Base-by-base conservation (phyloP, 2,329 filamentous ascomycete species). In the Arachnomyces sp. region DNA sequence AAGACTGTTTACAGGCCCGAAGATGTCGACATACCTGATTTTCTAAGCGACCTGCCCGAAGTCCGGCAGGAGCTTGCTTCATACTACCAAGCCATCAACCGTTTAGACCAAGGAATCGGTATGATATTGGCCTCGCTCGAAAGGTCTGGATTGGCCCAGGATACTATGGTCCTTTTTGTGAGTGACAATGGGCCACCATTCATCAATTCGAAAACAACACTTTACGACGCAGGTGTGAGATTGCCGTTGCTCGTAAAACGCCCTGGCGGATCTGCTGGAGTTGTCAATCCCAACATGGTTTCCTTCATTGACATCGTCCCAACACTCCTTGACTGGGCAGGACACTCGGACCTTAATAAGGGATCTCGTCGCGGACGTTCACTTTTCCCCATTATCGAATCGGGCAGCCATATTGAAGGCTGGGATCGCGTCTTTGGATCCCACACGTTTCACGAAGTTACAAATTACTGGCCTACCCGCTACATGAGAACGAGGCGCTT, bases 111-210 rank as follows among this genome's bases (percentile, higher is more conserved):
- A 6, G 67, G 67, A 14, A 53, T 72, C 1, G 66, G 63, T 1
- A 39, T 65, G 13, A 44, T 69, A 3, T 42, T 69, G 3, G 44
- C 57, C 5, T 54, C 50, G 13, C 52, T 72, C 1, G 43, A 60
- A 21, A 39, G 44, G 3, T 42, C 49, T 4, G 60, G 61, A 3
- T 42, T 66, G 1, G 49, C 44, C 1, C 50, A 65, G 2, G 44
- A 55, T 25, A 73, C 69, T 0, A 44, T 73, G 9, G 62, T 73
- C 3, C 46, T 73, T 3, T 71, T 74, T 40, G 46, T 68, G 3
- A 71, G 66, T 43, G 69, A 74, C 40, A 73, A 73, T 30, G 69
- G 70, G 0, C 59, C 68, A 1, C 69, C 69, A 0, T 73, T 74
- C 44, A 48, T 73, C 44, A 73, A 74, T 50, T 72, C 70, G 7